Conservation (phyloP, 2,329 filamentous ascomycete species). For the Aspergillus terreus region DNA sequence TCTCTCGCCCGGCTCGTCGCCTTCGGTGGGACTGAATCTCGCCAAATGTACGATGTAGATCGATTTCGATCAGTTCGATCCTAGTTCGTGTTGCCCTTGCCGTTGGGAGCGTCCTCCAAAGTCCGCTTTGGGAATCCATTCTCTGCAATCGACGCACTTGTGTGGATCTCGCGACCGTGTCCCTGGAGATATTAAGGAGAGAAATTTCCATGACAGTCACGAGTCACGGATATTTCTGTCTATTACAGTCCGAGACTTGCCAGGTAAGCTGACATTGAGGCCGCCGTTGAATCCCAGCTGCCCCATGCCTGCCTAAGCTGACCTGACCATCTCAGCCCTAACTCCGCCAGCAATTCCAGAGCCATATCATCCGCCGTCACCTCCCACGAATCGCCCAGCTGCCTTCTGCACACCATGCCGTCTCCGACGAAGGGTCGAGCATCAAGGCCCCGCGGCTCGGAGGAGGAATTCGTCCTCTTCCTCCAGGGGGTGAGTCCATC, state of each 20-base stretch:
- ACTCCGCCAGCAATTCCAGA: too few species aligned
- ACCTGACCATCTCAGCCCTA: background rate
- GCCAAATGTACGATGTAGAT: constrained; percentile 6
- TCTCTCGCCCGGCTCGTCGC: background rate
- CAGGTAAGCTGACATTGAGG: too few species aligned
- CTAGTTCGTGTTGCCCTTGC: constrained; percentile 1
- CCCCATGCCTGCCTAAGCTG: background rate
- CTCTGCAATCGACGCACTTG: background rate
- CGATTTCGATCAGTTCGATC: constrained; percentile 2
- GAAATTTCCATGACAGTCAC: background rate
- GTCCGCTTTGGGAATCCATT: background rate
- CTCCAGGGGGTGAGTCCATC: constrained; percentile 37
- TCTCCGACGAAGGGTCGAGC: constrained; percentile 30
- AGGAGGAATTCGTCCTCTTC: constrained; percentile 44
- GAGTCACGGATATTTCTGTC: background rate
- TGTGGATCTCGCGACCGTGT: background rate
- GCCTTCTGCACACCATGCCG: constrained; percentile 18
- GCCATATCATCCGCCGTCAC: too few species aligned
- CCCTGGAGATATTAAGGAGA: background rate
- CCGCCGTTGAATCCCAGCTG: too few species aligned
- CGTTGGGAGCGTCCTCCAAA: background rate
- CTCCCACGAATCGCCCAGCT: background rate
- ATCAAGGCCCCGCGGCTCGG: constrained; percentile 28
- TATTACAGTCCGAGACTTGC: background rate
- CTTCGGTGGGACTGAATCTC: background rate